Evolutionary conservation across 1,139 yeast species (phyloP).

Genomic region (Blastobotrys persicus): DNA sequence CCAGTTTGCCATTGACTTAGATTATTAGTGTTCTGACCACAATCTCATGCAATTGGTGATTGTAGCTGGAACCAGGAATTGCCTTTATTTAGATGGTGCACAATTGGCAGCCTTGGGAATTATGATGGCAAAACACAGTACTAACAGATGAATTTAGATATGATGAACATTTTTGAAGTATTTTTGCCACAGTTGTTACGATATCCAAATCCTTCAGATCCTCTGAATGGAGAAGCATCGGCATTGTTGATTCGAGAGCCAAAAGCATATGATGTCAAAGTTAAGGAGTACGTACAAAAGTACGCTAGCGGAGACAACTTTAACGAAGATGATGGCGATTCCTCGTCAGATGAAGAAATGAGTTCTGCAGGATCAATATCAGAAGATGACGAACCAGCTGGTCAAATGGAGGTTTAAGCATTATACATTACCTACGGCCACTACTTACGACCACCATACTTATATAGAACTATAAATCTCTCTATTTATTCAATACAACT

Average conservation of each 20-base stretch:
- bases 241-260: conserved; percentile 73
- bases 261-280: conserved; percentile 63
- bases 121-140: background rate
- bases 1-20: too few species aligned
- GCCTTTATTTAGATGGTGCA: too few species aligned
- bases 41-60: too few species aligned
- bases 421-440: background rate
- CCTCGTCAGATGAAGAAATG: conserved; percentile 39
- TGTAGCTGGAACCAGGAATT: too few species aligned
- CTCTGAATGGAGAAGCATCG: conserved; percentile 90
- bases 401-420: conserved; percentile 39
- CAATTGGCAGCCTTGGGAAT: too few species aligned
- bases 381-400: conserved; percentile 47
- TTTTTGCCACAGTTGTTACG: conserved; percentile 88
- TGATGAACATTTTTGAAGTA: conserved; percentile 85
- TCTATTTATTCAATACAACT: conserved; percentile 1
- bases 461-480: conserved; percentile 3
- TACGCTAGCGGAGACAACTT: conserved; percentile 57
- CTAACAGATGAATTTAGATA: conserved; percentile 29
- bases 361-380: conserved; percentile 48
- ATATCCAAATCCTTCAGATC: conserved; percentile 94
- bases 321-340: conserved; percentile 41
- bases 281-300: conserved; percentile 65
- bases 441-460: background rate
- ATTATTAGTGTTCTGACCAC: too few species aligned